Evolutionary conservation across 306 rosid species (phyloP), one percentile per base, ranked within the genome.

Genomic region (Dicorynia guianensis): DNA sequence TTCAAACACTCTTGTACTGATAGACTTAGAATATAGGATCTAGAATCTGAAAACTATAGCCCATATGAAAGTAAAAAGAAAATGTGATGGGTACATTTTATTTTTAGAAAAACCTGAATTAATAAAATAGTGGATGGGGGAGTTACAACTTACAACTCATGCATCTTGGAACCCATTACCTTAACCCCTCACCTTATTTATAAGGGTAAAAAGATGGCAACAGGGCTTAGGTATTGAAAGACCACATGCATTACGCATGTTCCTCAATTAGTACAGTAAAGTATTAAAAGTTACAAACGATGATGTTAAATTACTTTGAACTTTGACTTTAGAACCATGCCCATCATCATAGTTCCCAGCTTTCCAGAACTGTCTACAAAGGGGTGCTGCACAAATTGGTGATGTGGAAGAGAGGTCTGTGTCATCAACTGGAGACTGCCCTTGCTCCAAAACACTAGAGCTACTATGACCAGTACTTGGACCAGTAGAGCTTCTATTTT

Each of bases 331-430:
- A 30, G 97, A 80, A 61, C 69, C 81, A 65, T 54, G 76, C 33
- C 72, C 84, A 25, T 82, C 87, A 69, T 90, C 82, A 63, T 90
- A 90, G 78, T 50, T 85, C 67, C 99, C 99, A 75, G 97, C 97
- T 89, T 90, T 92, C 99, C 99, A 95, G 54, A 95, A 95, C 44
- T 92, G 97, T 50, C 90, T 88, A 68, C 88, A 82, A 70, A 92
- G 48, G 5, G 96, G 97, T 39, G 97, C 92, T n/a, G 79, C 83
- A 78, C 86, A 50, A 43, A 84, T 50, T 58, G 91, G 63, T 0
- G 90, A 86, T 30, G 84, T 68, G 19, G 85, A 89, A 52, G 92
- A 83, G 67, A 87, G 72, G 48, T 86, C 86, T 0, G 90, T 63
- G 65, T 92, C 96, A 82, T 89, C 91, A 30, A 85, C 54, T 4